These are phyloP conservation scores for Exophiala viscosa DNA, from an alignment of 2,329 filamentous ascomycete genomes.

Conservation along the genomic window DNA sequence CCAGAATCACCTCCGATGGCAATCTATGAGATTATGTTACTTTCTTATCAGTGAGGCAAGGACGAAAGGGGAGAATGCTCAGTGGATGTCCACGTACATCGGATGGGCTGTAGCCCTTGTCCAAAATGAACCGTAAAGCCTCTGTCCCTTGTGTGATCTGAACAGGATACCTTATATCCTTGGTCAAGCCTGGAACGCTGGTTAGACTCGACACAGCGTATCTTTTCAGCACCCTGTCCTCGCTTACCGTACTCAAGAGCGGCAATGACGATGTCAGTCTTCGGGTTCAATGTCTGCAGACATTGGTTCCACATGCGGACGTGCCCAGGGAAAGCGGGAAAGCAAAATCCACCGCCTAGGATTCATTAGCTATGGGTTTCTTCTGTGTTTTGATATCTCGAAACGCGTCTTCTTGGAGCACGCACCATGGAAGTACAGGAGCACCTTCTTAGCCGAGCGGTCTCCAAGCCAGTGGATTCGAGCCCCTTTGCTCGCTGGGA, in stretches of 20 bases:
- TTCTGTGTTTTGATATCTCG: not conserved
- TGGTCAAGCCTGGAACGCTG: not conserved
- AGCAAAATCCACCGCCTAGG: slow-evolving; percentile 7
- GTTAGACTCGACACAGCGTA: not conserved
- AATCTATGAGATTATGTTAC: slow-evolving; percentile 7
- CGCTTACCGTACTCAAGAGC: slow-evolving; percentile 10
- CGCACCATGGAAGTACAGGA: slow-evolving; percentile 15
- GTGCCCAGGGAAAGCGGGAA: slow-evolving; percentile 10
- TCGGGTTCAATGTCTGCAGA: not conserved
- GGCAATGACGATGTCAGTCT: not conserved
- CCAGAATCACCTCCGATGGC: slow-evolving; percentile 19
- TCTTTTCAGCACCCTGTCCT: too few species aligned
- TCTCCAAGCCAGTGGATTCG: slow-evolving; percentile 13
- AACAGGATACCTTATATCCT: not conserved
- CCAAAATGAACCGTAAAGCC: slow-evolving; percentile 3
- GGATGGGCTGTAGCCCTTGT: not conserved
- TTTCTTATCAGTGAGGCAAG: too few species aligned
- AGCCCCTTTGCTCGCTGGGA: slow-evolving; percentile 9
- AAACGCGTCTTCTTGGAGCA: not conserved
- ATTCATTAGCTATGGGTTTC: not conserved
- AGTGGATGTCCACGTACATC: slow-evolving; percentile 6
- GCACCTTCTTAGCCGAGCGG: not conserved
- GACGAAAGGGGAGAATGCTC: not conserved
- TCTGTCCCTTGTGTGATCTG: slow-evolving; percentile 9
- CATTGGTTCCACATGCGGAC: slow-evolving; percentile 2